Conservation (phyloP, 148 eudicot genomes). For the Camellia japonica region DNA sequence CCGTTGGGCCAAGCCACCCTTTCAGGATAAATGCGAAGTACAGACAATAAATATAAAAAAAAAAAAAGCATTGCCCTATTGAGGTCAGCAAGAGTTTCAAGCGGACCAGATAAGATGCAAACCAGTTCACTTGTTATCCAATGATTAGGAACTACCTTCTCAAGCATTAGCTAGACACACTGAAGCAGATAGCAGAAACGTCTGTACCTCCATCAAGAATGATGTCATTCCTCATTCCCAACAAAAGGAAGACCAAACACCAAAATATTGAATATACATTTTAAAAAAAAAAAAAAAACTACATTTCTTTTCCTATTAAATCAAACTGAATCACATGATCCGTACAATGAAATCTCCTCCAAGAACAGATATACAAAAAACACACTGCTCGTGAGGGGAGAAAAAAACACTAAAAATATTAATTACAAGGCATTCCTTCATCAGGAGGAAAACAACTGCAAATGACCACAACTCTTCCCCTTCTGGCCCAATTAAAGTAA, state of each 20-base stretch:
- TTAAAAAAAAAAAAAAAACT: not conserved
- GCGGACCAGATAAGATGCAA: not conserved
- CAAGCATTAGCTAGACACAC: slow-evolving; percentile 2
- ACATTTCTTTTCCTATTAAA: not conserved
- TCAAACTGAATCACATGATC: not conserved
- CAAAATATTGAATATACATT: not conserved
- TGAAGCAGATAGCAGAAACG: not conserved
- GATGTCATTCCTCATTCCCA: slow-evolving; percentile 1
- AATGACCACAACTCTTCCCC: not conserved
- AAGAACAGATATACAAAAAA: slow-evolving; percentile 3
- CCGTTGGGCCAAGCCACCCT: not conserved
- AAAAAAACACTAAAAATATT: not conserved
- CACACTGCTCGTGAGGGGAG: not conserved
- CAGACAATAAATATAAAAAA: not conserved
- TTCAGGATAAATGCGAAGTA: not conserved
- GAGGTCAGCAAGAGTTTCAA: not conserved
- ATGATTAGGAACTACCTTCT: slow-evolving; percentile 5
- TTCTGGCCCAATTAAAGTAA: slow-evolving; percentile 5
- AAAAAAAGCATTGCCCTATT: not conserved
- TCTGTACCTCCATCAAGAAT: slow-evolving; percentile 12
- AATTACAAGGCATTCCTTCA: not conserved
- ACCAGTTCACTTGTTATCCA: slow-evolving; percentile 4
- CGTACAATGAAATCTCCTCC: slow-evolving; percentile 9
- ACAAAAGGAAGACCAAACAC: slow-evolving; percentile 5
- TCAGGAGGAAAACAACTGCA: slow-evolving; percentile 3